These are phyloP conservation scores for Clitoria ternatea DNA, from an alignment of 306 rosid genomes.

Conservation along the genomic window DNA sequence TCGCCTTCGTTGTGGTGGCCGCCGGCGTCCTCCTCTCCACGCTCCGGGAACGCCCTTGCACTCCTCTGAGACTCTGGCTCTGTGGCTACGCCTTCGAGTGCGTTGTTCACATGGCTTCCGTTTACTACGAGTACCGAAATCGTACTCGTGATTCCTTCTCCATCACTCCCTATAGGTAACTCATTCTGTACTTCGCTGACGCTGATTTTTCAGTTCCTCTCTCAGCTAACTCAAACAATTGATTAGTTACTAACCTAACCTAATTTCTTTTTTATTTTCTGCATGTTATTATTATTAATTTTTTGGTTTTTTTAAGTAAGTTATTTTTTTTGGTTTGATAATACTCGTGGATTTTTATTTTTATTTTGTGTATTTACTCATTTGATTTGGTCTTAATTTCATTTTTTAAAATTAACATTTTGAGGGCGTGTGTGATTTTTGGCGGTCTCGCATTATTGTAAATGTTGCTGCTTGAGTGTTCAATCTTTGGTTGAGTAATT, in stretches of 20 bases:
- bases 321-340: too few relatives aligned
- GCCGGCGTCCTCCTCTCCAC: constrained; percentile 58
- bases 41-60: constrained; percentile 53
- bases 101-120: constrained; percentile 53
- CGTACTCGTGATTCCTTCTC: constrained; percentile 20
- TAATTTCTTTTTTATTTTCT: neutral
- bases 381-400: neutral
- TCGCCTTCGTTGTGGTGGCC: constrained; percentile 61
- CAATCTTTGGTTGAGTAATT: neutral
- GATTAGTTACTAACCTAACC: neutral
- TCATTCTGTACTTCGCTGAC: neutral
- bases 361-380: neutral
- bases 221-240: neutral
- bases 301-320: too few relatives aligned
- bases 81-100: constrained; percentile 65
- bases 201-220: neutral
- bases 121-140: constrained; percentile 46
- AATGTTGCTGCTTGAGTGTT: too few relatives aligned
- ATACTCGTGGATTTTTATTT: too few relatives aligned
- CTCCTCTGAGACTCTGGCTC: constrained; percentile 73
- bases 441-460: too few relatives aligned
- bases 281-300: too few relatives aligned
- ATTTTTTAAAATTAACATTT: neutral
- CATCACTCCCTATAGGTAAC: constrained; percentile 38
- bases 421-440: neutral